Percentiles rank a stretch among this genome's conserved stretches.
phyloP scores from a whole-genome alignment of 495 filamentous ascomycete genomes.

The Echria macrotheca region DNA sequence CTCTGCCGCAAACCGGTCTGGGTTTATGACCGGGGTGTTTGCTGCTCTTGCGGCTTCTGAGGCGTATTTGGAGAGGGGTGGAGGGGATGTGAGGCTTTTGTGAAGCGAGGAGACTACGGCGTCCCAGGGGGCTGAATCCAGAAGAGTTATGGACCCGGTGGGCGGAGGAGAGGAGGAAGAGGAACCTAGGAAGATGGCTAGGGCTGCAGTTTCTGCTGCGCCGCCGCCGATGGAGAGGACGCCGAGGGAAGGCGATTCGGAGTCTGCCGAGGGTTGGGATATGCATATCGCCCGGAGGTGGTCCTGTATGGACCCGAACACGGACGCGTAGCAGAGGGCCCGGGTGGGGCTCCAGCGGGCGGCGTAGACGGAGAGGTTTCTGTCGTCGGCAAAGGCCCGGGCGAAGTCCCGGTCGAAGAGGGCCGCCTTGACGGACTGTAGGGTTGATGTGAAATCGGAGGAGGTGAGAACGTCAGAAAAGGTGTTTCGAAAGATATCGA shows the following conservation, averaged over 20 bases:
- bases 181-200: constrained; percentile 57
- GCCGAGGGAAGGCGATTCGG: constrained; percentile 19
- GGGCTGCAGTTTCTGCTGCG: constrained; percentile 76
- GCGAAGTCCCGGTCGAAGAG: constrained; percentile 81
- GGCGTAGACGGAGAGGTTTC: constrained; percentile 72
- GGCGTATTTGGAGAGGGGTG: constrained; percentile 25
- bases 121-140: constrained; percentile 80
- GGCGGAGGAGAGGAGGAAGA: constrained; percentile 21
- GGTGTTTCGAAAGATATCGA: constrained; percentile 69
- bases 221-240: constrained; percentile 78
- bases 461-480: constrained; percentile 45
- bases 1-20: constrained; percentile 32
- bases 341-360: constrained; percentile 80
- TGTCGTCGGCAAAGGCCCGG: constrained; percentile 65
- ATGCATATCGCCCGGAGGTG: constrained; percentile 29
- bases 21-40: constrained; percentile 37
- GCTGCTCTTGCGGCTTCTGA: constrained; percentile 33
- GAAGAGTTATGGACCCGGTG: constrained; percentile 43
- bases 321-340: constrained; percentile 68
- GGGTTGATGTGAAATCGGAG: constrained; percentile 33
- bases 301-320: constrained; percentile 51
- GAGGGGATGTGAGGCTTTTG: constrained; percentile 32
- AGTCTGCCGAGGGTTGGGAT: not conserved
- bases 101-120: constrained; percentile 52
- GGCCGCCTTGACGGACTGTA: constrained; percentile 78